A percentile compares a stretch with the other conserved stretches of the same genome.
These are phyloP conservation scores for Scutellaria galericulata DNA, from an alignment of 257 asterid genomes.

Conservation along the genomic window DNA sequence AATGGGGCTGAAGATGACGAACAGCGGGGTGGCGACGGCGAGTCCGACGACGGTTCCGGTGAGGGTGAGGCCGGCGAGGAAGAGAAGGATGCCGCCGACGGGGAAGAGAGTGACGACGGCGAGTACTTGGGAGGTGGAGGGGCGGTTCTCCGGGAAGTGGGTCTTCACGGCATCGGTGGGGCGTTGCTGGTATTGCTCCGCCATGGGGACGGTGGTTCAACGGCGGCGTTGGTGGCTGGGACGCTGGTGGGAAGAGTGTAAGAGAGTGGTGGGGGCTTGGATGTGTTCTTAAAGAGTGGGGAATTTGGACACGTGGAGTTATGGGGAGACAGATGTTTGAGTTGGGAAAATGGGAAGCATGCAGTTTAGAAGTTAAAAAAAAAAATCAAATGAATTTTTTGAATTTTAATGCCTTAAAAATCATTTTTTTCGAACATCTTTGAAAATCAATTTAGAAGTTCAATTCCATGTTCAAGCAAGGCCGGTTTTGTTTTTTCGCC, in stretches of 20 bases:
- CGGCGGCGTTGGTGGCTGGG: background rate
- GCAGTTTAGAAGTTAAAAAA: too few species aligned
- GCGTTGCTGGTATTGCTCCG: slow-evolving; percentile 38
- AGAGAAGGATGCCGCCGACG: slow-evolving; percentile 58
- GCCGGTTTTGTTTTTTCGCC: too few species aligned
- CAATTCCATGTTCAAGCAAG: background rate
- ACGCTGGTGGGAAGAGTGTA: background rate
- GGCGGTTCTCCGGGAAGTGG: slow-evolving; percentile 34
- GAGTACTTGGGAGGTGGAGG: slow-evolving; percentile 55
- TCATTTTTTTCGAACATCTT: too few species aligned
- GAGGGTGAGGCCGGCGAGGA: slow-evolving; percentile 60
- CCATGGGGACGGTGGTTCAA: slow-evolving; percentile 33
- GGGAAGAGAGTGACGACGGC: slow-evolving; percentile 71
- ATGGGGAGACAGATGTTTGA: slow-evolving; percentile 52
- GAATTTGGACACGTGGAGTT: slow-evolving; percentile 52
- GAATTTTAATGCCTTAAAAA: too few species aligned
- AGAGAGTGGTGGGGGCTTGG: background rate
- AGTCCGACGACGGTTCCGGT: slow-evolving; percentile 59
- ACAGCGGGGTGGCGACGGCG: slow-evolving; percentile 55
- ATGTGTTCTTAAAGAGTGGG: slow-evolving; percentile 34
- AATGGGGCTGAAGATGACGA: slow-evolving; percentile 72
- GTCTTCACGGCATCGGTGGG: slow-evolving; percentile 6
- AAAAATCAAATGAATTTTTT: too few species aligned
- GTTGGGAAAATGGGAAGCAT: background rate
- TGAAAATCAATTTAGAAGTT: slow-evolving; percentile 30